A percentile compares a stretch with the other conserved stretches of the same genome.
Evolutionary conservation across 202 grass and related monocot species (phyloP).

Genomic region (Digitaria exilis): DNA sequence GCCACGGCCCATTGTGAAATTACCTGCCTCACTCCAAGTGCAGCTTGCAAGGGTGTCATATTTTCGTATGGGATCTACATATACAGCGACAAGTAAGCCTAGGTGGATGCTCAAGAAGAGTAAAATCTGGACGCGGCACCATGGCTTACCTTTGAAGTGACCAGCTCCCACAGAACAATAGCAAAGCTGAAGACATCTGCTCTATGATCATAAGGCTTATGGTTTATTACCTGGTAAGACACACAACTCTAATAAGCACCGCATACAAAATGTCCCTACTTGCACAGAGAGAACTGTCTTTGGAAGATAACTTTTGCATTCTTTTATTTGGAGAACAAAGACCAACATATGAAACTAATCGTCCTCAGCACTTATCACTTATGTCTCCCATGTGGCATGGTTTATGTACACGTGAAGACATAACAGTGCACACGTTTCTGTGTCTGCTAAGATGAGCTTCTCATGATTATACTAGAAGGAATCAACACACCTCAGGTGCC

Average conservation of each 20-base stretch:
- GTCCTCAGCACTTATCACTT: neutral
- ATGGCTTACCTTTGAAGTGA: slow-evolving; percentile 77
- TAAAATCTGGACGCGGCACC: neutral
- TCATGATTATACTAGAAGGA: slow-evolving; percentile 19
- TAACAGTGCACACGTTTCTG: neutral
- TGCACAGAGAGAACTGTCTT: slow-evolving; percentile 5
- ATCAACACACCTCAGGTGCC: slow-evolving; percentile 84
- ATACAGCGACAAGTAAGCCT: slow-evolving; percentile 36
- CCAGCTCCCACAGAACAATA: slow-evolving; percentile 85
- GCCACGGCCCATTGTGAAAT: slow-evolving; percentile 1
- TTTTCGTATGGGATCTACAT: slow-evolving; percentile 86
- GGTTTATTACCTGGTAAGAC: slow-evolving; percentile 81
- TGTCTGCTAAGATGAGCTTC: neutral
- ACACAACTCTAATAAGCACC: slow-evolving; percentile 30
- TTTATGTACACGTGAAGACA: neutral
- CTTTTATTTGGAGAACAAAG: neutral
- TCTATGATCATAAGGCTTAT: slow-evolving; percentile 76
- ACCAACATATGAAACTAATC: neutral
- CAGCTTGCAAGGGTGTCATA: slow-evolving; percentile 92
- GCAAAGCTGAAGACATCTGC: slow-evolving; percentile 96
- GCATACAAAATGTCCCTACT: neutral
- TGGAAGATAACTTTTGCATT: neutral
- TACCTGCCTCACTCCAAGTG: slow-evolving; percentile 91
- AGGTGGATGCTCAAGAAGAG: slow-evolving; percentile 4
- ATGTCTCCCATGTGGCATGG: no score